Evolutionary conservation across 768 basidiomycete species (phyloP).

Genomic region (Suillus luteus): DNA sequence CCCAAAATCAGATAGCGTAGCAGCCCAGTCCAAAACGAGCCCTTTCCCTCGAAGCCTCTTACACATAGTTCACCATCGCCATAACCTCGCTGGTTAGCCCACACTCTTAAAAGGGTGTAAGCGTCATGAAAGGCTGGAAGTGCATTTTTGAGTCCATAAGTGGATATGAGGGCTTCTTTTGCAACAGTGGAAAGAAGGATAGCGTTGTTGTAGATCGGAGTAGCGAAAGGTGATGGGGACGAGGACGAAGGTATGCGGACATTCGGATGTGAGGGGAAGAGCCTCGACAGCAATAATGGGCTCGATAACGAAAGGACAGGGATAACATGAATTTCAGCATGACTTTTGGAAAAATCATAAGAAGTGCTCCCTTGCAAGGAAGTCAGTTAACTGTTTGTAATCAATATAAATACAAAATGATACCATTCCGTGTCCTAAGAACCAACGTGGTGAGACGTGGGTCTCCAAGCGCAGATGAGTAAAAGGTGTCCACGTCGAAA

Average conservation of each 20-base stretch:
- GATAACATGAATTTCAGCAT: constrained; percentile 73
- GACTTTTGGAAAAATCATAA: constrained; percentile 65
- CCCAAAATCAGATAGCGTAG: constrained; percentile 65
- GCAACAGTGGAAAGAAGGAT: constrained; percentile 52
- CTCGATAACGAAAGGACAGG: constrained; percentile 60
- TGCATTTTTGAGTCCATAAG: constrained; percentile 51
- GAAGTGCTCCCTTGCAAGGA: constrained; percentile 46
- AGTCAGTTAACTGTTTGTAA: constrained; percentile 30
- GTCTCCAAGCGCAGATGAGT: constrained; percentile 59
- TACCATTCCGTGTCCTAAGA: constrained; percentile 58
- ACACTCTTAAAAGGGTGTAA: constrained; percentile 77
- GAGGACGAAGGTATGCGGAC: constrained; percentile 45
- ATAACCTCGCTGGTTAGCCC: constrained; percentile 89
- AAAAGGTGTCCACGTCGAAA: constrained; percentile 57
- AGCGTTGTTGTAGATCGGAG: constrained; percentile 80
- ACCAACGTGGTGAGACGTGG: constrained; percentile 67
- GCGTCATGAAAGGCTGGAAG: constrained; percentile 71
- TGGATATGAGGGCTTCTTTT: constrained; percentile 40
- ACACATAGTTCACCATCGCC: constrained; percentile 60
- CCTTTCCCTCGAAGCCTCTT: constrained; percentile 68
- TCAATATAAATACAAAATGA: constrained; percentile 21
- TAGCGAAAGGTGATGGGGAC: constrained; percentile 43
- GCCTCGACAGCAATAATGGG: constrained; percentile 64
- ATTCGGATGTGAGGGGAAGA: constrained; percentile 79
- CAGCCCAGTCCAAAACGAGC: constrained; percentile 68